These are phyloP conservation scores for Fragilariopsis cylindrus DNA, from an alignment of 108 stramenopile species.

Conservation along the genomic window DNA sequence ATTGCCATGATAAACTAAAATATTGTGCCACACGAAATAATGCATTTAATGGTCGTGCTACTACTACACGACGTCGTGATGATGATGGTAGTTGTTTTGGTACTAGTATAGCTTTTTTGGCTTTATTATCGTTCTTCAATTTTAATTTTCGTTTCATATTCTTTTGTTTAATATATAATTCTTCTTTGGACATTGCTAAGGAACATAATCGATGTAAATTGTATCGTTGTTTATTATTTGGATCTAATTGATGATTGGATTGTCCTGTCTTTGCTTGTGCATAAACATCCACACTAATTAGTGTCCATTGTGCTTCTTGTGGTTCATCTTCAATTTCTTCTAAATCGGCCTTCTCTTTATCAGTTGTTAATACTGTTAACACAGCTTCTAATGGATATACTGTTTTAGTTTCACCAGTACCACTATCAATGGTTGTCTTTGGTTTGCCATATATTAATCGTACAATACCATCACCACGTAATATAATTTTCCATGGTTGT, in stretches of 20 bases:
- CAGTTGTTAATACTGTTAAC: conserved; percentile 63
- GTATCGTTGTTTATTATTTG: conserved; percentile 79
- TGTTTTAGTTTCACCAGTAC: conserved; percentile 21
- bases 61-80: not conserved
- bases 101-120: not conserved
- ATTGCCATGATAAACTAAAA: conserved; percentile 77
- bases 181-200: conserved; percentile 76
- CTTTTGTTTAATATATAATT: conserved; percentile 24
- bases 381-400: conserved; percentile 83
- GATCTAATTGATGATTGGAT: conserved; percentile 82
- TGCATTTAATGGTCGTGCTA: conserved; percentile 66
- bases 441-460: conserved; percentile 73
- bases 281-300: conserved; percentile 68
- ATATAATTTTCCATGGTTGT: conserved; percentile 40
- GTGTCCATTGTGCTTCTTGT: conserved; percentile 60
- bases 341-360: not conserved
- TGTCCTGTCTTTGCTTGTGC: conserved; percentile 85
- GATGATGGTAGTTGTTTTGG: no score
- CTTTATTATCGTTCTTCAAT: conserved; percentile 10
- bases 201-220: conserved; percentile 85
- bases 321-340: not conserved
- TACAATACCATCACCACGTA: conserved; percentile 55
- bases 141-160: conserved; percentile 15
- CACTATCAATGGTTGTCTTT: conserved; percentile 27
- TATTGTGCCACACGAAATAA: conserved; percentile 82